Base-by-base conservation (phyloP, 108 stramenopile species). In the Skeletonema menzelii region DNA sequence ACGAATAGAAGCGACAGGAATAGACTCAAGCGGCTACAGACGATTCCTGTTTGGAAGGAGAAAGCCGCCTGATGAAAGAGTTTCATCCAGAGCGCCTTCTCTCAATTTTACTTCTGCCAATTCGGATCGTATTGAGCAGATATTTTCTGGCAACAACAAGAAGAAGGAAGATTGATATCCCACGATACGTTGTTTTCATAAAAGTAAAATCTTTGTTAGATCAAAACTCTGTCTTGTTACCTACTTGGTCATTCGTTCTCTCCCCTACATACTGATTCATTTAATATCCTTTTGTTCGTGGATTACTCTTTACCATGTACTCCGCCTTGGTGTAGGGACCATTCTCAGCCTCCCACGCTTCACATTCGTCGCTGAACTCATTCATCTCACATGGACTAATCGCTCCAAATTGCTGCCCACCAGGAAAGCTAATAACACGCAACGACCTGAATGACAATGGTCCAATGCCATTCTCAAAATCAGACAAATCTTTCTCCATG, bases 321-420 rank as follows among this genome's bases (percentile, higher is more conserved):
- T 91, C 83, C 15, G 65, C 84, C 75, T 82, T 84, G 35, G 77
- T 77, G 72, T 94, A 89, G 4, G 85, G 81, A 28, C 93, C 91
- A 71, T 94, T 91, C 72, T 92, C 88, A 11, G 32, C 75, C 59
- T 92, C 87, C 90, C 91, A 91, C 12, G 69, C 92, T 26, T 94
- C 95, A 69, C 96, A 97, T 69, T 95, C 96, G 20, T 82, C 90
- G 38, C 87, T 86, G 53, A 97, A 92, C 69, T 96, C 95, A 69
- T 97, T 94, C 96, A 97, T 97, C 76, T 97, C 96, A 72, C 96
- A 97, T 15, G 95, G 95, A 71, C 82, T 94, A 57, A 97, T 95
- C 17, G 94, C 95, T 24, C 96, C 96, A 80, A 91, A 97, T 75
- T 95, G 95, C 74, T 95, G 92, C 31, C 95, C 96, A 28, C 96